These are phyloP conservation scores for Antitrichia curtipendula DNA, from an alignment of 225 moss, liverwort and hornwort genomes.

Conservation along the genomic window DNA sequence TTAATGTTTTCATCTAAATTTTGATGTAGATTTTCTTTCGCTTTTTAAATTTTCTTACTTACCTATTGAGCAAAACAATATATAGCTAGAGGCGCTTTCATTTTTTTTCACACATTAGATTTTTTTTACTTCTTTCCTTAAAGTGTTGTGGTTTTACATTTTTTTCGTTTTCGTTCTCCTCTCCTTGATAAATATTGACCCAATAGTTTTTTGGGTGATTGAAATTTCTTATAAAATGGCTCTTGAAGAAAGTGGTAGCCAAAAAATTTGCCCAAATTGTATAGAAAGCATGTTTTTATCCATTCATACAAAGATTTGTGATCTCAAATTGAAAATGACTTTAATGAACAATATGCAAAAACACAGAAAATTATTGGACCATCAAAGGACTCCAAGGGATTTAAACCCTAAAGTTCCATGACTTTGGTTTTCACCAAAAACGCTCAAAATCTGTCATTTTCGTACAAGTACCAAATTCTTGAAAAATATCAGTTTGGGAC, in stretches of 20 bases:
- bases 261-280: not conserved
- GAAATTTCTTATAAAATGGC: too few species aligned
- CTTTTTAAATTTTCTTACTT: not conserved
- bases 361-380: not conserved
- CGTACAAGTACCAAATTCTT: too few species aligned
- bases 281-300: not conserved
- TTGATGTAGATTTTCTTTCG: not conserved
- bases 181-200: not conserved
- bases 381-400: not conserved
- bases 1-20: not conserved
- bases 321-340: not conserved
- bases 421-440: too few species aligned
- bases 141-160: not conserved
- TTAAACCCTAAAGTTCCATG: too few species aligned
- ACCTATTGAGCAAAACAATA: too few species aligned
- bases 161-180: not conserved
- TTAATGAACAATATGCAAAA: not conserved
- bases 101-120: not conserved
- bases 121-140: not conserved
- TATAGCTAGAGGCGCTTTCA: not conserved
- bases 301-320: not conserved
- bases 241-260: not conserved
- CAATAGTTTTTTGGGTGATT: not conserved
- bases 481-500: too few species aligned
- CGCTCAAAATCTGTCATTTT: too few species aligned